phyloP scores from a whole-genome alignment of 2,329 filamentous ascomycete genomes.

The Fusarium sp. region DNA sequence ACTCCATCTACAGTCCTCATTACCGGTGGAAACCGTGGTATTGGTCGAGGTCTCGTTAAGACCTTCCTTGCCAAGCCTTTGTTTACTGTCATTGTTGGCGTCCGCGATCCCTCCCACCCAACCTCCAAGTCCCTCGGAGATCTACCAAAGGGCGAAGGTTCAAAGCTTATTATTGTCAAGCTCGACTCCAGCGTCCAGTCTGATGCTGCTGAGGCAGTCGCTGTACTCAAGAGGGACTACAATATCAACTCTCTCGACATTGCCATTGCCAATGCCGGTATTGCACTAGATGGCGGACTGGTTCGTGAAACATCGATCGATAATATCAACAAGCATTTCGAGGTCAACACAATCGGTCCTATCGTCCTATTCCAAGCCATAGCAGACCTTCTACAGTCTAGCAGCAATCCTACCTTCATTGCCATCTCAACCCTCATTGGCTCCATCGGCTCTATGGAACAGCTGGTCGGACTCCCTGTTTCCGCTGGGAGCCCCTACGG shows the following conservation, averaged over 20 bases:
- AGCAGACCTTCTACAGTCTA: background rate
- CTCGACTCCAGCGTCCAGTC: background rate
- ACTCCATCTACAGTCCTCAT: conserved; percentile 2
- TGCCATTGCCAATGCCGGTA: conserved; percentile 1
- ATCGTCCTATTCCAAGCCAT: background rate
- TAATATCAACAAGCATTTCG: conserved; percentile 1
- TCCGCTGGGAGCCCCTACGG: background rate
- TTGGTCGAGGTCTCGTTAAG: background rate
- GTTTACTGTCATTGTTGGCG: background rate
- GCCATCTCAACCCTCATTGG: background rate
- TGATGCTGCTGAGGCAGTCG: background rate
- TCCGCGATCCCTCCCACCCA: background rate
- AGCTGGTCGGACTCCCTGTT: background rate
- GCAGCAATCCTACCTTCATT: background rate
- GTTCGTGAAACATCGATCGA: background rate
- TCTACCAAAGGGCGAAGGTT: background rate
- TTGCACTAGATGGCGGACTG: background rate
- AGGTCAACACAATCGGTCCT: conserved; percentile 3
- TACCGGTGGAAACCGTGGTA: conserved; percentile 11
- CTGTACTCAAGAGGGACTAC: background rate
- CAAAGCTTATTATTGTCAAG: too few relatives aligned
- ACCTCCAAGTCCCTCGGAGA: background rate
- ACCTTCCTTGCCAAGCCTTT: background rate
- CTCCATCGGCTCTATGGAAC: background rate
- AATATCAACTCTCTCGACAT: background rate